These are phyloP conservation scores for Mortierella sp. DNA, from an alignment of 371 early-diverging fungal species.

Conservation along the genomic window DNA sequence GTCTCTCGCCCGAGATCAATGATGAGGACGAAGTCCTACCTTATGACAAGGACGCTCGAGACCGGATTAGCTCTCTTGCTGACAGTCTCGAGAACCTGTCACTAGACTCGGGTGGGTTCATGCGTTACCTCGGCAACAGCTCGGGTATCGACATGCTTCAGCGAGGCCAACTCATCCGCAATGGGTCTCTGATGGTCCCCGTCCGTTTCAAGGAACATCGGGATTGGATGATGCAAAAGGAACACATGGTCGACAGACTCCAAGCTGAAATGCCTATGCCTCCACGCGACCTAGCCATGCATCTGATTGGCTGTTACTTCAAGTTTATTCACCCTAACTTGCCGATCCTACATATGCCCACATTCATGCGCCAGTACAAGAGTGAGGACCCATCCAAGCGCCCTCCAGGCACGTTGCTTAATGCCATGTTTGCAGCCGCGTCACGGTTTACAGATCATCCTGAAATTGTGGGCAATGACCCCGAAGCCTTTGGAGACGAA, in stretches of 20 bases:
- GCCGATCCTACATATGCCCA: conserved; percentile 68
- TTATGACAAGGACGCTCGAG: conserved; percentile 8
- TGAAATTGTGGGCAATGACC: conserved; percentile 3
- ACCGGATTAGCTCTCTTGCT: conserved; percentile 12
- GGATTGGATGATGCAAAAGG: conserved; percentile 6
- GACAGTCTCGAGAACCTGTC: conserved; percentile 25
- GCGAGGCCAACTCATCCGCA: conserved; percentile 20
- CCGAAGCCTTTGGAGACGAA: conserved; percentile 7
- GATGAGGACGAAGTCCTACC: conserved; percentile 3
- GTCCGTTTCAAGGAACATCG: conserved; percentile 29
- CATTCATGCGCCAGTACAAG: conserved; percentile 57
- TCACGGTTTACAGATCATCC: conserved; percentile 69
- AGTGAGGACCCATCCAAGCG: conserved; percentile 15
- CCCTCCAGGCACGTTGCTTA: conserved; percentile 68
- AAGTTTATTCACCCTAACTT: conserved; percentile 68
- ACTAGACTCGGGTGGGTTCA: conserved; percentile 35
- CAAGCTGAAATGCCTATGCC: conserved; percentile 49
- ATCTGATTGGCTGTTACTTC: conserved; percentile 76
- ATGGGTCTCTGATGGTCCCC: conserved; percentile 53
- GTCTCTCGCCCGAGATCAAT: neutral
- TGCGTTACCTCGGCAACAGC: conserved; percentile 44
- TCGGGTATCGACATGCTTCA: conserved; percentile 39
- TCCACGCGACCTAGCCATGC: conserved; percentile 64
- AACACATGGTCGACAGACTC: neutral
- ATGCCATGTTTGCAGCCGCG: conserved; percentile 74